Conservation (phyloP, 164 flowering plant species). For the Chimonanthus salicifolius region DNA sequence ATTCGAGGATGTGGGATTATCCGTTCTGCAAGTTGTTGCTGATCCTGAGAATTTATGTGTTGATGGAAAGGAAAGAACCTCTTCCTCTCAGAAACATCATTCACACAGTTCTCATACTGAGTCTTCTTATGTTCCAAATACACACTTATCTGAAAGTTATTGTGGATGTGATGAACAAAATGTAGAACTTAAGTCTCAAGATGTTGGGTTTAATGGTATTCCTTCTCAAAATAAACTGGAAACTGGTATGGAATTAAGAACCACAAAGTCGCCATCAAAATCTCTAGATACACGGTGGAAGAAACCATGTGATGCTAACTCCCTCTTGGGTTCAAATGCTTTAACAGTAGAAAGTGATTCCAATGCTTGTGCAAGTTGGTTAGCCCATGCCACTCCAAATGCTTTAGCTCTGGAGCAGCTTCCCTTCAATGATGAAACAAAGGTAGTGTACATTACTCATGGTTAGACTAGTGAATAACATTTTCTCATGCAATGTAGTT, state of each 20-base stretch:
- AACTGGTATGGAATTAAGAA: constrained; percentile 8
- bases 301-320: constrained; percentile 11
- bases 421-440: background rate
- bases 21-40: constrained; percentile 6
- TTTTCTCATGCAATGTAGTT: background rate
- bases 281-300: constrained; percentile 9
- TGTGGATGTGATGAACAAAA: constrained; percentile 16
- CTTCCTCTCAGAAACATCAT: background rate
- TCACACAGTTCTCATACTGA: background rate
- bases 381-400: constrained; percentile 7
- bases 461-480: background rate
- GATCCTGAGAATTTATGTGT: constrained; percentile 14
- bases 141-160: constrained; percentile 26
- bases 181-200: constrained; percentile 9
- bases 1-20: constrained; percentile 68
- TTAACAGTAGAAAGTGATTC: background rate
- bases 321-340: constrained; percentile 6
- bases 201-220: constrained; percentile 10
- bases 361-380: constrained; percentile 8
- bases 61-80: background rate
- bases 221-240: constrained; percentile 8
- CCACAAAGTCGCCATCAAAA: constrained; percentile 12
- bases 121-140: constrained; percentile 38
- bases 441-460: background rate
- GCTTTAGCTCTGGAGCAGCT: constrained; percentile 23